Evolutionary conservation across 192 early-diverging fungal species (phyloP).

Genomic region (Spinellus fusiger): DNA sequence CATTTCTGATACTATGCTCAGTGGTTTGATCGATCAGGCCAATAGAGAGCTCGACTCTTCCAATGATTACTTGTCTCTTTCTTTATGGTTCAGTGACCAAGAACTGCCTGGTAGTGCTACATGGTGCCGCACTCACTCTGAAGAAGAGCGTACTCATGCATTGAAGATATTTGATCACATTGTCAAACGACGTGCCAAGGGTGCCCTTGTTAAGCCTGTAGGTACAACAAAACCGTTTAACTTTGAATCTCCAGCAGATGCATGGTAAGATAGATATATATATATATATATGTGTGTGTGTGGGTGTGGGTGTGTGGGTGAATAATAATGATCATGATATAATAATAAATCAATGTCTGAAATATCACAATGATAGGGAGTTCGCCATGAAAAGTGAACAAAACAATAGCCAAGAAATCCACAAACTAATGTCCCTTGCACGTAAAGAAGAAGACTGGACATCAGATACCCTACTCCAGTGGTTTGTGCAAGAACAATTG

Average conservation of each 20-base stretch:
- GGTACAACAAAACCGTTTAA: not conserved
- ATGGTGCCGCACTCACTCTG: constrained; percentile 35
- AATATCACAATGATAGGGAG: not conserved
- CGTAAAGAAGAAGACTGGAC: constrained; percentile 32
- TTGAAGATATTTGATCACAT: constrained; percentile 40
- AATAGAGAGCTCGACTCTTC: constrained; percentile 29
- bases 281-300: not conserved
- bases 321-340: not conserved
- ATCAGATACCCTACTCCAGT: constrained; percentile 30
- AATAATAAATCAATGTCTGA: not conserved
- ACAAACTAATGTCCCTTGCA: constrained; percentile 22
- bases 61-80: constrained; percentile 33
- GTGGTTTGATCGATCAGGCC: constrained; percentile 22
- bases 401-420: constrained; percentile 24
- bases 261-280: constrained; percentile 18
- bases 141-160: constrained; percentile 33
- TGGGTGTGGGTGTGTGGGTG: not conserved
- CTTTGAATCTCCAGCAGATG: constrained; percentile 25
- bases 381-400: constrained; percentile 27
- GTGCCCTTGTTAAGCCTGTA: constrained; percentile 18
- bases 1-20: constrained; percentile 17
- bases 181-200: constrained; percentile 35
- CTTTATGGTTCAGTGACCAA: constrained; percentile 35
- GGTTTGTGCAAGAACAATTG: constrained; percentile 34
- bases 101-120: constrained; percentile 34